These are phyloP conservation scores for Globisporangium parvum DNA, from an alignment of 352 stramenopile species.

Conservation along the genomic window DNA sequence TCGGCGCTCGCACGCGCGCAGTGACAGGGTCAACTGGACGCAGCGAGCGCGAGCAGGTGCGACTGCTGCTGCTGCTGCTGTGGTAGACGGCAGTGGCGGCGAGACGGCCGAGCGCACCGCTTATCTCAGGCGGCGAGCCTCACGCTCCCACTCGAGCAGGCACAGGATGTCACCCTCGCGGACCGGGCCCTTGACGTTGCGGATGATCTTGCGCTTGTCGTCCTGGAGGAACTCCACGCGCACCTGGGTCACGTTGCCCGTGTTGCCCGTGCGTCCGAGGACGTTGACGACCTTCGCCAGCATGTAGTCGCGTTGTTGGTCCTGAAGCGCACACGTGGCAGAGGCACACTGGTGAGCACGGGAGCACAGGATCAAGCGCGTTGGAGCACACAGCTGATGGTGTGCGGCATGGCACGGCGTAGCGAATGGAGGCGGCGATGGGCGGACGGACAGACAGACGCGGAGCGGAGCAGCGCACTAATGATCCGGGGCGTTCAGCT, in stretches of 20 bases:
- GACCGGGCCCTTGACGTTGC: constrained; percentile 99
- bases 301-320: constrained; percentile 91
- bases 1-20: not conserved
- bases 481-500: too few species aligned
- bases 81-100: not conserved
- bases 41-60: not conserved
- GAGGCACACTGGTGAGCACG: too few species aligned
- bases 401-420: too few species aligned
- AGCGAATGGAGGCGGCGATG: too few species aligned
- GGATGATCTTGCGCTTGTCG: constrained; percentile 98
- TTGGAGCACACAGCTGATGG: too few species aligned
- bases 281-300: constrained; percentile 98
- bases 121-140: constrained; percentile 98
- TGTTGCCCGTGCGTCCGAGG: constrained; percentile 99
- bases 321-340: too few species aligned
- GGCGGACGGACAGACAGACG: too few species aligned
- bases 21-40: not conserved
- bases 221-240: constrained; percentile 99
- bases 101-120: constrained; percentile 5
- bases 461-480: too few species aligned
- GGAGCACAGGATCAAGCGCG: not conserved
- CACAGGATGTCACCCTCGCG: constrained; percentile 98
- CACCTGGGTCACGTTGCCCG: constrained; percentile 99
- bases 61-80: constrained; percentile 1
- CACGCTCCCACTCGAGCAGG: constrained; percentile 99